Percentiles rank a stretch among this genome's conserved stretches.
phyloP scores from a whole-genome alignment of 352 stramenopile genomes.

The Elongisporangium undulatum region DNA sequence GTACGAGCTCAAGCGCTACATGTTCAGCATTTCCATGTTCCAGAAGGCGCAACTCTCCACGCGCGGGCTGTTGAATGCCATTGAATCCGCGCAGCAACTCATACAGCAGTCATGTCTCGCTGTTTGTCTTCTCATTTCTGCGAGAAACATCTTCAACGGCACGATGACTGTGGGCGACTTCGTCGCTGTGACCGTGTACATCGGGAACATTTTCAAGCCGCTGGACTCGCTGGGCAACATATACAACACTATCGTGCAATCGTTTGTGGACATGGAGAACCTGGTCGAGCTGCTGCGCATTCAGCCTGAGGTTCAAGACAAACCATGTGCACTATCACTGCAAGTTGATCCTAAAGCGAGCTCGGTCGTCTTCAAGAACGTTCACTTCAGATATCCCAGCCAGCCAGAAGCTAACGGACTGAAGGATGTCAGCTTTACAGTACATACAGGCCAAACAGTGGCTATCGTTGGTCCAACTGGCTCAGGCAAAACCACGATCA shows the following conservation, averaged over 20 bases:
- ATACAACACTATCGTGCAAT: constrained; percentile 96
- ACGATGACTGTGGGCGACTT: constrained; percentile 92
- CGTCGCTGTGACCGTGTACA: constrained; percentile 93
- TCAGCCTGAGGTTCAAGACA: constrained; percentile 90
- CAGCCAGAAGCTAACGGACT: constrained; percentile 84
- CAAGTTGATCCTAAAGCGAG: constrained; percentile 31
- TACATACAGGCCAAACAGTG: constrained; percentile 81
- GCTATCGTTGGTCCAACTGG: constrained; percentile 93
- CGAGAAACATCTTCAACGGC: constrained; percentile 37
- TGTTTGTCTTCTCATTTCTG: constrained; percentile 65
- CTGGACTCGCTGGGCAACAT: constrained; percentile 95
- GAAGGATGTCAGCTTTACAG: constrained; percentile 72
- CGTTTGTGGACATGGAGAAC: constrained; percentile 96
- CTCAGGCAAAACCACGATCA: constrained; percentile 94
- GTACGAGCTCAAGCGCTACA: constrained; percentile 85
- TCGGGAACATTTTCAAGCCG: constrained; percentile 94
- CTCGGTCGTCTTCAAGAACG: constrained; percentile 89
- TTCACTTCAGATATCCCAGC: constrained; percentile 90
- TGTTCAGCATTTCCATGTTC: constrained; percentile 81
- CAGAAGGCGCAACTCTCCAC: constrained; percentile 90
- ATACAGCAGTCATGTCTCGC: constrained; percentile 87
- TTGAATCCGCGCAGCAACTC: constrained; percentile 94
- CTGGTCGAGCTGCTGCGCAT: constrained; percentile 93
- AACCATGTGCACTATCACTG: constrained; percentile 58
- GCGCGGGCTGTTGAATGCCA: constrained; percentile 85